Evolutionary conservation across 139 green algal genomes (phyloP).

Genomic region (Tetradesmus obliquus): DNA sequence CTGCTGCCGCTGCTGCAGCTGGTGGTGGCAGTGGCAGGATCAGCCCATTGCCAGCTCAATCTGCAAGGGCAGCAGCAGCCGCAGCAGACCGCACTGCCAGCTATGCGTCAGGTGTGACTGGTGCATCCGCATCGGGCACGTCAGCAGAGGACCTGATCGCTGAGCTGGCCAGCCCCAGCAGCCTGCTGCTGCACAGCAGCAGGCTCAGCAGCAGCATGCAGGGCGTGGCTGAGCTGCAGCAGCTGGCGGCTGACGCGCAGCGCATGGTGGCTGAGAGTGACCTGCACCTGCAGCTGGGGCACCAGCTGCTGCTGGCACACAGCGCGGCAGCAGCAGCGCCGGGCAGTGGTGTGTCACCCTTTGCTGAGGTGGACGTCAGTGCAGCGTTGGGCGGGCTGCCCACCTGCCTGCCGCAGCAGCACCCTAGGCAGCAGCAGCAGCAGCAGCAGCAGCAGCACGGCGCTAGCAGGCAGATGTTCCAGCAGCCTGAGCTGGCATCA

Average conservation of each 20-base stretch:
- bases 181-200: background rate
- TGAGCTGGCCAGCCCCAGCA: background rate
- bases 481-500: background rate
- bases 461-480: background rate
- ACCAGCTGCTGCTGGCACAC: slow-evolving; percentile 11
- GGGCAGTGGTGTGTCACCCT: background rate
- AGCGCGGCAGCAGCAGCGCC: background rate
- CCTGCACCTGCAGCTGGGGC: background rate
- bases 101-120: background rate
- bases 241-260: slow-evolving; percentile 18
- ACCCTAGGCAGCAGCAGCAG: background rate
- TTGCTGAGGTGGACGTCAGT: background rate
- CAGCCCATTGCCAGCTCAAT: background rate
- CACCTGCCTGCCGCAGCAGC: background rate
- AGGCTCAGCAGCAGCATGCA: slow-evolving; percentile 9
- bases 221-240: background rate
- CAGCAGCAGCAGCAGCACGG: background rate
- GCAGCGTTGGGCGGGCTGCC: background rate
- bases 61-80: background rate
- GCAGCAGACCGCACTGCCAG: background rate
- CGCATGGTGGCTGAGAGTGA: slow-evolving; percentile 16
- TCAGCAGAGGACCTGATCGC: background rate
- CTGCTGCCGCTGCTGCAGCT: background rate
- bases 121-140: background rate
- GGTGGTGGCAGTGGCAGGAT: background rate